Evolutionary conservation across 202 grass and related monocot species (phyloP).

Genomic region (Cymbopogon flexuosus): DNA sequence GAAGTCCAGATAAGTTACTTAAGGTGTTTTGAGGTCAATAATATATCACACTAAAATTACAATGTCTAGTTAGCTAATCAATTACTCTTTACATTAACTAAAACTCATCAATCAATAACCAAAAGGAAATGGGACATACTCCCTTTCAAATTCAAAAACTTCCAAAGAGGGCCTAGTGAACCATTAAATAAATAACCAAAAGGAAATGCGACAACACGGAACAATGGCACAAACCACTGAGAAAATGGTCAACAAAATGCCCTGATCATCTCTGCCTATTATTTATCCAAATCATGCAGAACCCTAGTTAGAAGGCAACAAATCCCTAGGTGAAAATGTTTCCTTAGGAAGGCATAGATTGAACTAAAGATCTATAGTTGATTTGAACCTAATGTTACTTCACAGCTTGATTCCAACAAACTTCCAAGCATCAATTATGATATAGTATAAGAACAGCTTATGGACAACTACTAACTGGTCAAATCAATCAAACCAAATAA

Average conservation of each 20-base stretch:
- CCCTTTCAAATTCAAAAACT: neutral
- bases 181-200: neutral
- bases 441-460: neutral
- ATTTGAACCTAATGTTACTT: neutral
- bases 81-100: neutral
- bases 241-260: neutral
- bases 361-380: neutral
- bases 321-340: neutral
- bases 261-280: neutral
- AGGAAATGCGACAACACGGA: neutral
- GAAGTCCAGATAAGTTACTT: neutral
- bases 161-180: neutral
- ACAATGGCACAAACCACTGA: neutral
- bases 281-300: neutral
- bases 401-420: neutral
- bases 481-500: constrained; percentile 16
- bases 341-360: neutral
- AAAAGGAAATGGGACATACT: neutral
- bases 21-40: neutral
- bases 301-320: neutral
- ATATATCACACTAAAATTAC: neutral
- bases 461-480: neutral
- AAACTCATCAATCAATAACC: neutral
- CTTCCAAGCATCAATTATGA: neutral
- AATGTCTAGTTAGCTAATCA: neutral